phyloP scores from a whole-genome alignment of 495 filamentous ascomycete genomes.

The Tuber brumale region DNA sequence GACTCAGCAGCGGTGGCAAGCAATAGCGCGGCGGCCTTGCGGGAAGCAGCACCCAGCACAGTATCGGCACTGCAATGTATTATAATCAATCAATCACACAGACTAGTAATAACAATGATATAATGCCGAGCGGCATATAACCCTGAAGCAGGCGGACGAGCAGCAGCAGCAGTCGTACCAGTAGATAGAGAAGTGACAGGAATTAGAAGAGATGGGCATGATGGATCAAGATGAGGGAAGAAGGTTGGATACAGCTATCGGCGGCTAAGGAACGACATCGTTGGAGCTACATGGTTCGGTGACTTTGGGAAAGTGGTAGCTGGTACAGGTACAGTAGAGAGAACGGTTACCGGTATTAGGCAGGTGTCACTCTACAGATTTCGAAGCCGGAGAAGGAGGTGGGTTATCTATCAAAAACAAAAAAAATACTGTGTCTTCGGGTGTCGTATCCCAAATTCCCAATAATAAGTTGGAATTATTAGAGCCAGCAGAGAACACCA shows the following conservation, averaged over 20 bases:
- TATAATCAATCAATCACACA: constrained; percentile 2
- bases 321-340: background rate
- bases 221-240: constrained; percentile 23
- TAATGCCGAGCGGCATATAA: constrained; percentile 2
- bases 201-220: constrained; percentile 22
- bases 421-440: background rate
- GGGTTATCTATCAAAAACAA: background rate
- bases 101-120: background rate
- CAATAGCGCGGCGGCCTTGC: background rate
- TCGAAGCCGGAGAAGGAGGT: background rate
- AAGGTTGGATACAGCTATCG: constrained; percentile 18
- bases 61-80: background rate
- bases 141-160: background rate
- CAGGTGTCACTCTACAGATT: background rate
- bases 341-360: background rate
- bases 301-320: background rate
- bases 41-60: constrained; percentile 2
- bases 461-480: background rate
- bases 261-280: background rate
- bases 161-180: constrained; percentile 14
- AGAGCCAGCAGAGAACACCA: background rate
- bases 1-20: background rate
- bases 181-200: constrained; percentile 15
- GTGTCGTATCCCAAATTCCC: background rate
- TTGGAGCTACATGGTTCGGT: background rate